Percentiles rank a stretch among this genome's conserved stretches.
Evolutionary conservation across 495 filamentous ascomycete genomes (phyloP).

Genomic region (Aspergillus coremiiformis): DNA sequence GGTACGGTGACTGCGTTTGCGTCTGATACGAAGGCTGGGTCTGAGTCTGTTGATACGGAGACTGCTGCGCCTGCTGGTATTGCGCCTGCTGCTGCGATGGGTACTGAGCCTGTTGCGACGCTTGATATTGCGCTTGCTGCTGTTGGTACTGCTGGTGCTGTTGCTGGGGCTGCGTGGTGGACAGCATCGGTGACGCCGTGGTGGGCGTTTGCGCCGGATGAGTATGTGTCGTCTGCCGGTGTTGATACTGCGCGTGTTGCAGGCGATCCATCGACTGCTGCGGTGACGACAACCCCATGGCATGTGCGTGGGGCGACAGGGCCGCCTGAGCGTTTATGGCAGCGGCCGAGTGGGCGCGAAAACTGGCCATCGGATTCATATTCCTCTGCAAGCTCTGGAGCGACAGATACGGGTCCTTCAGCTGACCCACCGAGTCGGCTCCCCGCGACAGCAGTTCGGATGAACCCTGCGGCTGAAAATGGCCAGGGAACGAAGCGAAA

Average conservation of each 20-base stretch:
- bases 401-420: conserved; percentile 20
- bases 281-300: conserved; percentile 29
- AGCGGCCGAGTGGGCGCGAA: conserved; percentile 17
- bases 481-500: conserved; percentile 27
- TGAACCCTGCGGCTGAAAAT: conserved; percentile 29
- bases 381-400: conserved; percentile 31
- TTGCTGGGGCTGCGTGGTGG: conserved; percentile 10
- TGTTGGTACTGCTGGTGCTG: conserved; percentile 8
- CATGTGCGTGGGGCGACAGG: conserved; percentile 26
- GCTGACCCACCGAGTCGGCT: conserved; percentile 25
- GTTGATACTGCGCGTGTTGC: conserved; percentile 32
- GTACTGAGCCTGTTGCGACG: conserved; percentile 3
- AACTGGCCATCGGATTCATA: conserved; percentile 31
- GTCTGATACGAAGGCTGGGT: conserved; percentile 1
- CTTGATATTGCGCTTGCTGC: conserved; percentile 2
- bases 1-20: conserved; percentile 12
- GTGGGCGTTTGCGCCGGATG: conserved; percentile 16
- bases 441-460: conserved; percentile 29
- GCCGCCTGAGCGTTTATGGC: conserved; percentile 26
- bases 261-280: conserved; percentile 33
- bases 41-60: conserved; percentile 8
- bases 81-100: conserved; percentile 8
- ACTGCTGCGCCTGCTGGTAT: conserved; percentile 11
- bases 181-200: conserved; percentile 20
- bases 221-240: conserved; percentile 19